A percentile compares a stretch with the other conserved stretches of the same genome.
Evolutionary conservation across 2,329 filamentous ascomycete genomes (phyloP).

Genomic region (Catunica adiposa): DNA sequence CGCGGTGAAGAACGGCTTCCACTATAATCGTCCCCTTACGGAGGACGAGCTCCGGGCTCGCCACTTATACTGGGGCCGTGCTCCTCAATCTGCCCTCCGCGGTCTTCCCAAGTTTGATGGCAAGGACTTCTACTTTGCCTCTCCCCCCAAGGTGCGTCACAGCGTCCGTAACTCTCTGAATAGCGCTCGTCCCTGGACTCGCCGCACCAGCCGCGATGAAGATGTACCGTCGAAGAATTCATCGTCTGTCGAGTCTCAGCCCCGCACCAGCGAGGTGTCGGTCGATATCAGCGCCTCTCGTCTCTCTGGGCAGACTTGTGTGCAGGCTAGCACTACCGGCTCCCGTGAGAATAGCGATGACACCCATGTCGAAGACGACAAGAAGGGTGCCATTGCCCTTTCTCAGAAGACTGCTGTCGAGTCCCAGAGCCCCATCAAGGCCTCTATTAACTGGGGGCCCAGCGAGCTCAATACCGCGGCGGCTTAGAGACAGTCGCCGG

Average conservation of each 20-base stretch:
- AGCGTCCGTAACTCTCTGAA: slow-evolving; percentile 4
- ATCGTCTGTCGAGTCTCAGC: slow-evolving; percentile 5
- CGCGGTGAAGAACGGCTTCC: slow-evolving; percentile 31
- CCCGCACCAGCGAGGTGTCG: slow-evolving; percentile 9
- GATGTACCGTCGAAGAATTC: slow-evolving; percentile 8
- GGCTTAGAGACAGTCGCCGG: slow-evolving; percentile 6
- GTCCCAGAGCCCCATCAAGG: slow-evolving; percentile 6
- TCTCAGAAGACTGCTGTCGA: slow-evolving; percentile 8
- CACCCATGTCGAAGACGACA: slow-evolving; percentile 8
- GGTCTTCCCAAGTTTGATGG: slow-evolving; percentile 48
- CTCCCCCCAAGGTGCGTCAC: slow-evolving; percentile 28
- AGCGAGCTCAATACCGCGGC: slow-evolving; percentile 1
- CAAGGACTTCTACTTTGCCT: slow-evolving; percentile 45
- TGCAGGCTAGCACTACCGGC: slow-evolving; percentile 5
- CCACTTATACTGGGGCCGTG: slow-evolving; percentile 43
- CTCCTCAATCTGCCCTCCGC: slow-evolving; percentile 31
- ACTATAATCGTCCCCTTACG: slow-evolving; percentile 40
- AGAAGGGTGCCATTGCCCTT: slow-evolving; percentile 1
- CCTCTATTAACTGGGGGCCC: slow-evolving; percentile 5
- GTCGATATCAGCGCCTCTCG: slow-evolving; percentile 9
- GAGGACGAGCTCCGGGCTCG: slow-evolving; percentile 42
- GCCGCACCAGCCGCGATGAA: slow-evolving; percentile 7
- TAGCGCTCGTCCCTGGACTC: slow-evolving; percentile 5
- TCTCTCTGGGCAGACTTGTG: slow-evolving; percentile 5
- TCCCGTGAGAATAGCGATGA: slow-evolving; percentile 5